Percentiles rank a stretch among this genome's conserved stretches.
phyloP scores from a whole-genome alignment of 2,329 filamentous ascomycete genomes.

The Xylaria sp. region DNA sequence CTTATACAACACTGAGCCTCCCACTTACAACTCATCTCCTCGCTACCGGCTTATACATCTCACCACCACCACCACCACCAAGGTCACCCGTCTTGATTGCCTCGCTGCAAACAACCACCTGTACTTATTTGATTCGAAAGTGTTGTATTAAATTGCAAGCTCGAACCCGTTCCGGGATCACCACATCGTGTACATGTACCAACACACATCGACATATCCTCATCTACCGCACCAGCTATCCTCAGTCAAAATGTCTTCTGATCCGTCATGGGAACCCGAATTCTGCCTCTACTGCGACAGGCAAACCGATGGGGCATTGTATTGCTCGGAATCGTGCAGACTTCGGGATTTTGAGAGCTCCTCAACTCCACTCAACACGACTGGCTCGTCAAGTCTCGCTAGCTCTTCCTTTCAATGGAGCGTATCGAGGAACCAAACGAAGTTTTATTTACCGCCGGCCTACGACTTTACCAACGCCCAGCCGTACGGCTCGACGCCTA shows the following conservation, averaged over 20 bases:
- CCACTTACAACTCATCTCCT: constrained; percentile 13
- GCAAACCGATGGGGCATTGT: constrained; percentile 80
- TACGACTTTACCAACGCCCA: constrained; percentile 74
- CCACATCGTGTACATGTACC: constrained; percentile 26
- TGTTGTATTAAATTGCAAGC: constrained; percentile 1
- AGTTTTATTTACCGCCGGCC: constrained; percentile 74
- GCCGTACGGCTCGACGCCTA: constrained; percentile 59
- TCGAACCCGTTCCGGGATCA: background rate
- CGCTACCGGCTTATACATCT: constrained; percentile 23
- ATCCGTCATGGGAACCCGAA: constrained; percentile 77
- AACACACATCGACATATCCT: constrained; percentile 29
- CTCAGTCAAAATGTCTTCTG: constrained; percentile 56
- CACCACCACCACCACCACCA: constrained; percentile 18
- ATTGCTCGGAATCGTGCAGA: constrained; percentile 92
- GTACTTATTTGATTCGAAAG: background rate
- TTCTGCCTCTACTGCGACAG: constrained; percentile 95
- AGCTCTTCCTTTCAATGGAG: constrained; percentile 57
- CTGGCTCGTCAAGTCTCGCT: constrained; percentile 61
- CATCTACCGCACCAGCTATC: constrained; percentile 12
- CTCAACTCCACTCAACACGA: constrained; percentile 58
- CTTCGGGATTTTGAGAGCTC: constrained; percentile 84
- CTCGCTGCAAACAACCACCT: background rate
- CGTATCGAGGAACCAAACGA: constrained; percentile 47
- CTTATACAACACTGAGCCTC: constrained; percentile 14
- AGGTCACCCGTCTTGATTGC: background rate